Conservation (phyloP, 148 eudicot species). For the Rhododendron simsii region DNA sequence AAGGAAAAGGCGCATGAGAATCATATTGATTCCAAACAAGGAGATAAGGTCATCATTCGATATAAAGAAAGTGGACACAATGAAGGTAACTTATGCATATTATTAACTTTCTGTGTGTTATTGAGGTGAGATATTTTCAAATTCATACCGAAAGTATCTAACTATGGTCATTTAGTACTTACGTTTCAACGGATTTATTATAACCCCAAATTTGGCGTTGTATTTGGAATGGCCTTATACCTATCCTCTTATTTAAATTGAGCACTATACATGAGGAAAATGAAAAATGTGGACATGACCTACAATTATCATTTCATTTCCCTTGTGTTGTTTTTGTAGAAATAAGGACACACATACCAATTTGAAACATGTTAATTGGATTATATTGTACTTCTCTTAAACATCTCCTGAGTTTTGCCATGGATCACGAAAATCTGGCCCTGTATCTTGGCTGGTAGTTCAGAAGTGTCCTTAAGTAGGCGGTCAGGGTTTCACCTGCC, state of each 20-base stretch:
- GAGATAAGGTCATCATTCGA: slow-evolving; percentile 20
- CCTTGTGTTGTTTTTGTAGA: background rate
- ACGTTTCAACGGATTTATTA: background rate
- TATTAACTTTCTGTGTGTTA: background rate
- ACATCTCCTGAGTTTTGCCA: background rate
- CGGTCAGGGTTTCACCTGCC: background rate
- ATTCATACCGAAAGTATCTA: background rate
- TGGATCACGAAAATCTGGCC: background rate
- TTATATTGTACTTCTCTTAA: background rate
- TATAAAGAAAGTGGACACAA: slow-evolving; percentile 32
- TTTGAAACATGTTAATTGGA: background rate
- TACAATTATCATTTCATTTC: background rate
- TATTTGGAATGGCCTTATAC: too few species aligned
- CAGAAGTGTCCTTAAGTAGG: background rate
- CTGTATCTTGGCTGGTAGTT: background rate
- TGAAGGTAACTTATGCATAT: slow-evolving; percentile 25
- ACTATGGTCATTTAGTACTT: background rate
- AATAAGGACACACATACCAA: background rate
- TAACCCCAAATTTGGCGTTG: background rate
- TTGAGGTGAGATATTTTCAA: background rate
- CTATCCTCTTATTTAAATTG: too few species aligned
- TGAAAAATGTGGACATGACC: too few species aligned
- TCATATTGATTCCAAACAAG: slow-evolving; percentile 25
- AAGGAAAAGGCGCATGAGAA: slow-evolving; percentile 32
- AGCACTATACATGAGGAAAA: background rate